These are phyloP conservation scores for Tulasnella sp. DNA, from an alignment of 768 basidiomycete species.

Conservation along the genomic window DNA sequence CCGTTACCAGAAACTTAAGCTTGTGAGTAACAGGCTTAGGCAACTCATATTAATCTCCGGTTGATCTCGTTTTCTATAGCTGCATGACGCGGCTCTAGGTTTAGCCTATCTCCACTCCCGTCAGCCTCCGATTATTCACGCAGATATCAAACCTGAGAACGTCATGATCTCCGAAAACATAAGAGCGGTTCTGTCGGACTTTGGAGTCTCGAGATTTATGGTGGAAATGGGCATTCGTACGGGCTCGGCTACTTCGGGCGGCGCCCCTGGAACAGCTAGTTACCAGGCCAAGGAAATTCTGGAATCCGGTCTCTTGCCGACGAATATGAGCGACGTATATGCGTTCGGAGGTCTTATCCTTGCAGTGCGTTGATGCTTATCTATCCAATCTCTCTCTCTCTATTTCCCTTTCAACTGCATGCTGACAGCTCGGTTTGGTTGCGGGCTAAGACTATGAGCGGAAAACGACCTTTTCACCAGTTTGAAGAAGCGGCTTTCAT, in stretches of 20 bases:
- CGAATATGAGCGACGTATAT: not conserved
- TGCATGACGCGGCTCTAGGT: not conserved
- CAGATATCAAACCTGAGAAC: not conserved
- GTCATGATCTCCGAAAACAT: not conserved
- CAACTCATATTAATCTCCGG: no score
- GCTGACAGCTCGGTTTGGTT: not conserved
- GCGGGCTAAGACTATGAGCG: not conserved
- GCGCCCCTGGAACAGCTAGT: not conserved
- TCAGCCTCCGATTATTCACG: slow-evolving; percentile 18
- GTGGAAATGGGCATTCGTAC: not conserved
- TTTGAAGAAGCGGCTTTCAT: not conserved
- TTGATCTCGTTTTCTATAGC: not conserved
- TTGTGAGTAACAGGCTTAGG: not conserved
- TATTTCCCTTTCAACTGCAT: not conserved
- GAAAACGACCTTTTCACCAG: not conserved
- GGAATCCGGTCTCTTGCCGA: not conserved
- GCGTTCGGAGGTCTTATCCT: not conserved
- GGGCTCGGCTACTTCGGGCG: not conserved
- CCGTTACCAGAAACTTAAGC: not conserved
- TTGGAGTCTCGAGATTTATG: not conserved
- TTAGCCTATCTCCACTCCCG: slow-evolving; percentile 3
- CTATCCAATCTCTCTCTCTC: no score
- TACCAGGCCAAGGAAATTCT: not conserved
- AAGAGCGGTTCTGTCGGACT: not conserved
- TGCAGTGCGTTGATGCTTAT: not conserved